Base-by-base conservation (phyloP, 768 basidiomycete species). In the Boletus insuetus region DNA sequence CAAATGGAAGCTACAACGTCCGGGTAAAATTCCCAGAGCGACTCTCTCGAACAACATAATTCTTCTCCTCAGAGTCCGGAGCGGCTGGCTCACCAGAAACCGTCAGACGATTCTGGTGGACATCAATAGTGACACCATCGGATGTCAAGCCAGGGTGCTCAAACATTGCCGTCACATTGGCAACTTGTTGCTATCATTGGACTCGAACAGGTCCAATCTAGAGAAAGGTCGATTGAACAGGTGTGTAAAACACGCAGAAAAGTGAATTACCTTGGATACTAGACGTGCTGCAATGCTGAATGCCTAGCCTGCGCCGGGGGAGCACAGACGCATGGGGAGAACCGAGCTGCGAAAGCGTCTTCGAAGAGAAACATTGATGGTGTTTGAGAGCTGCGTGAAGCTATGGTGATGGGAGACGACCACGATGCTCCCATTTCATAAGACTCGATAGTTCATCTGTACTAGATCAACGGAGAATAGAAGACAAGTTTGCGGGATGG, bases 101-200 rank as follows among this genome's bases (percentile, higher is more conserved):
- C 2, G 71, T 79, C 47, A 84, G 66, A 37, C 72, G 73, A 54
- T 75, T 73, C 55, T 80, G 74, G 39, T 75, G 74, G 19, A 82
- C 64, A 48, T 82, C 75, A 46, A 83, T 77, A 34, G 68, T 60
- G 41, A 83, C 73, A 47, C 75, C 72, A 41, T 79, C 75, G 50
- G 80, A 78, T 50, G 73, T 78, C 49, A 83, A 63, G 10, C 22
- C 22, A 22, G 22, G 22, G 22, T 22, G 22, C 22, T 22, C 22
- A 22, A 22, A 22, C 22, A 22, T 22, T 22, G 22, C 22, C 22
- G 3, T 22, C 22, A 22, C 3, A n/a, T n/a, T n/a, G 22, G 22
- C n/a, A n/a, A n/a, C n/a, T n/a, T 22, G 22, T 22, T 22, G 22
- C 22, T 22, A 22, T 22, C 22, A 22, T 24, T 24, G 24, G 24